Conservation (phyloP, 108 stramenopile species). For the Cyclotella sp. region DNA sequence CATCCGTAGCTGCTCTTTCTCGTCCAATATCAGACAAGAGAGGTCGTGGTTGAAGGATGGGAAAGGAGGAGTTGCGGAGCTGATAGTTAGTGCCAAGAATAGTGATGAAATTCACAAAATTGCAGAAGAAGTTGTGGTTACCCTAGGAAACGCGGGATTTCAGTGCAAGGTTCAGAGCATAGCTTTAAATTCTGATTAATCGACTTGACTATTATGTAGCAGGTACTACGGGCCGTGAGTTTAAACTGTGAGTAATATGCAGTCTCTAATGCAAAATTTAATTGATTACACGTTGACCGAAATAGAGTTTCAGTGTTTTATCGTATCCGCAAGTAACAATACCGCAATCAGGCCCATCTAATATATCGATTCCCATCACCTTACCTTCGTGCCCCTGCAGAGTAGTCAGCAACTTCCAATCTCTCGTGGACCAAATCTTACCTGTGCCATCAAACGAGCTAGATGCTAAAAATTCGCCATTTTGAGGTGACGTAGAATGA, state of each 20-base stretch:
- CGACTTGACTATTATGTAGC: background rate
- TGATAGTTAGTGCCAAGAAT: slow-evolving; percentile 27
- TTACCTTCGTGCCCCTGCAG: slow-evolving; percentile 97
- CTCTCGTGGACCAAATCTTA: slow-evolving; percentile 90
- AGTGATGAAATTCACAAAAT: slow-evolving; percentile 43
- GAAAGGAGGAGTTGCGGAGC: slow-evolving; percentile 58
- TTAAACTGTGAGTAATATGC: no score
- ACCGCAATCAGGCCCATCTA: slow-evolving; percentile 52
- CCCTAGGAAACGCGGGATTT: slow-evolving; percentile 53
- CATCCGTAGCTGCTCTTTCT: slow-evolving; percentile 50
- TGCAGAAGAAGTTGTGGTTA: slow-evolving; percentile 29
- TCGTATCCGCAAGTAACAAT: slow-evolving; percentile 88
- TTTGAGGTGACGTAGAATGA: slow-evolving; percentile 43
- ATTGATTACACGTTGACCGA: no score
- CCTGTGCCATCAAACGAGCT: slow-evolving; percentile 94
- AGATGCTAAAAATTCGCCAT: slow-evolving; percentile 90
- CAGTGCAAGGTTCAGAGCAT: slow-evolving; percentile 32
- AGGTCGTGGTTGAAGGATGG: slow-evolving; percentile 63
- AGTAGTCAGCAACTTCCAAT: slow-evolving; percentile 84
- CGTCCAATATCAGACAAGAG: slow-evolving; percentile 40
- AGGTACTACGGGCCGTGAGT: no score
- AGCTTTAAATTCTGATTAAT: slow-evolving; percentile 6
- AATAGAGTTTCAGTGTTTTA: slow-evolving; percentile 89
- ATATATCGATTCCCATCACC: slow-evolving; percentile 87
- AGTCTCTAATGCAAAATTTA: no score